phyloP scores from a whole-genome alignment of 2,329 filamentous ascomycete species.

The Penicillium sp. region DNA sequence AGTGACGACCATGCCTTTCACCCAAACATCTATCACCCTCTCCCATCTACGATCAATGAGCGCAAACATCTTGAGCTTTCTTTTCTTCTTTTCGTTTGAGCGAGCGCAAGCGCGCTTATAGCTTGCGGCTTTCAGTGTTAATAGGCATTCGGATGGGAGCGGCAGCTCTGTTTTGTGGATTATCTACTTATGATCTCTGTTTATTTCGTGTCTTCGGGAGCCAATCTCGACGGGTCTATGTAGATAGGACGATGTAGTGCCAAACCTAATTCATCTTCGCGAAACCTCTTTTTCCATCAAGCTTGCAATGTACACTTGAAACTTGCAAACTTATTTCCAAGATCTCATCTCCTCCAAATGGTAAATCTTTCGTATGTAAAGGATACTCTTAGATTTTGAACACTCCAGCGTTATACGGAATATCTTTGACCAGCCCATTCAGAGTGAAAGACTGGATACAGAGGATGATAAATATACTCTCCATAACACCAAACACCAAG shows the following conservation, averaged over 20 bases:
- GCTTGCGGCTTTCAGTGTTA: neutral
- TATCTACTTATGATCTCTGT: neutral
- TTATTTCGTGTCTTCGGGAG: neutral
- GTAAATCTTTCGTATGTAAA: neutral
- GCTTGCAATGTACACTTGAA: neutral
- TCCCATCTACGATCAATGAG: constrained; percentile 9
- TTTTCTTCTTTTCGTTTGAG: neutral
- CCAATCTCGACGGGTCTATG: neutral
- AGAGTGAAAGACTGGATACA: neutral
- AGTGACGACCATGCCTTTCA: constrained; percentile 9
- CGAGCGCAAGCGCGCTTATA: neutral
- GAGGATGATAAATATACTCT: neutral
- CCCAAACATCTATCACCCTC: constrained; percentile 1
- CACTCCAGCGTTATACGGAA: neutral
- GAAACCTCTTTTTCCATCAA: neutral
- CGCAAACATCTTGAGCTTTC: constrained; percentile 2
- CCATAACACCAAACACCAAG: neutral
- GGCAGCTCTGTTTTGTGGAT: constrained; percentile 6
- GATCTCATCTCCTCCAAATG: too few relatives aligned
- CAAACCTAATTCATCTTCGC: neutral
- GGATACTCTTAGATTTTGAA: neutral
- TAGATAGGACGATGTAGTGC: constrained; percentile 11
- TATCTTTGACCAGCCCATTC: neutral
- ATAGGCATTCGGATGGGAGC: constrained; percentile 3
- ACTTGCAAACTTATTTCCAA: too few relatives aligned